phyloP scores from a whole-genome alignment of 164 flowering plant species.

The Aristolochia contorta region DNA sequence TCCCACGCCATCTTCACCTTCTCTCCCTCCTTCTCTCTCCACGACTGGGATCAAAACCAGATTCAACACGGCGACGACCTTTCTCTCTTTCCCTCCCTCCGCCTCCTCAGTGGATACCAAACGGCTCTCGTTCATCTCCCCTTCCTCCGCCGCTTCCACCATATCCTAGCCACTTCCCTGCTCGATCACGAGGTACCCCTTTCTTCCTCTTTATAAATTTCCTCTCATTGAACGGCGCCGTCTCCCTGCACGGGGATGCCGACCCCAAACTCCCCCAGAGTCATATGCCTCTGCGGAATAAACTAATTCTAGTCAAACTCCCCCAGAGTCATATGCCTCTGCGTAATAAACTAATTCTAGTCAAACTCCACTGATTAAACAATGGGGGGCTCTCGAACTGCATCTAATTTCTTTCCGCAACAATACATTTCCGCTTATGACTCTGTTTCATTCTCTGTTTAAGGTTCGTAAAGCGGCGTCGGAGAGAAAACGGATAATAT shows the following conservation, averaged over 20 bases:
- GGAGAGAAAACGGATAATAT: conserved; percentile 39
- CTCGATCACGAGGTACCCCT: conserved; percentile 35
- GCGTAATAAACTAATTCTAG: too few species aligned
- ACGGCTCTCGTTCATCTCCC: conserved; percentile 39
- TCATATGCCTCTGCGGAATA: too few species aligned
- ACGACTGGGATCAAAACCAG: conserved; percentile 43
- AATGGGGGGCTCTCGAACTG: too few species aligned
- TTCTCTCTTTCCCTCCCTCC: conserved; percentile 37
- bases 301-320: background rate
- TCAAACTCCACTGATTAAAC: background rate
- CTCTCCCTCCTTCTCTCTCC: conserved; percentile 35
- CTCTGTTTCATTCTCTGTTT: background rate
- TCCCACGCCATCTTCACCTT: conserved; percentile 31
- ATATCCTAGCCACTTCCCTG: conserved; percentile 10
- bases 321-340: too few species aligned
- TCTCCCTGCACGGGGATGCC: too few species aligned
- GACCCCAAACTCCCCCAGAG: too few species aligned
- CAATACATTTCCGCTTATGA: too few species aligned
- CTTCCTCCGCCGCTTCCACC: conserved; percentile 35
- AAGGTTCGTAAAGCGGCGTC: conserved; percentile 46
- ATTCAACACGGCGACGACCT: conserved; percentile 10
- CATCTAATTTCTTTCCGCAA: too few species aligned
- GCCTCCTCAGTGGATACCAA: conserved; percentile 35
- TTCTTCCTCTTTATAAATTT: too few species aligned
- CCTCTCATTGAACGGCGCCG: too few species aligned